Percentiles rank a stretch among this genome's conserved stretches.
These are phyloP conservation scores for Proteromonas lacertae DNA, from an alignment of 352 stramenopile genomes.

Conservation along the genomic window DNA sequence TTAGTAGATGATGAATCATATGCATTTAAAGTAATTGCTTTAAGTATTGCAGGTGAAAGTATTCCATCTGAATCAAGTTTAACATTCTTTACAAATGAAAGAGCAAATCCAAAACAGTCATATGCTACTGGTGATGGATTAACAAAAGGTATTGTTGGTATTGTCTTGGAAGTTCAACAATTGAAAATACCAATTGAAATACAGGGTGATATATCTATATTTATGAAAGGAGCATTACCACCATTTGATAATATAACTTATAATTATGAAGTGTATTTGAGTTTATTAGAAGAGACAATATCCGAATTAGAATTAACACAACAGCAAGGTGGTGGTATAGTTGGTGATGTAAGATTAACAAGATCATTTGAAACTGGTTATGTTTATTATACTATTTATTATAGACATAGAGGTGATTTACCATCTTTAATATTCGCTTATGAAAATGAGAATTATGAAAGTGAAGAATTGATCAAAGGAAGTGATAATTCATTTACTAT, in stretches of 20 bases:
- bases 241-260: too few species aligned
- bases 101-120: conserved; percentile 36
- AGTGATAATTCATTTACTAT: conserved; percentile 65
- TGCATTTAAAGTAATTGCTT: conserved; percentile 48
- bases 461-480: conserved; percentile 49
- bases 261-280: too few species aligned
- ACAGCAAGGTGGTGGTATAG: conserved; percentile 5
- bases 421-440: not conserved
- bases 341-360: conserved; percentile 6
- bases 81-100: conserved; percentile 51
- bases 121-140: conserved; percentile 45
- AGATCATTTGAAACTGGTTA: not conserved
- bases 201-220: too few species aligned
- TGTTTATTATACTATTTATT: not conserved
- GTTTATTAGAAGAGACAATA: conserved; percentile 2
- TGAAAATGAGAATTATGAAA: not conserved
- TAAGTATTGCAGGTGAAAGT: conserved; percentile 53
- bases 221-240: too few species aligned
- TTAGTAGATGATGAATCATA: conserved; percentile 52
- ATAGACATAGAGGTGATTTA: conserved; percentile 1
- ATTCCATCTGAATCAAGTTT: conserved; percentile 35
- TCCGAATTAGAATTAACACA: conserved; percentile 10
- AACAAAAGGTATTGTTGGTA: conserved; percentile 44
- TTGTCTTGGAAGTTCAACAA: conserved; percentile 77
- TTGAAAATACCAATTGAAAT: too few species aligned